Conservation (phyloP, 208 protist species). For the Balamuthia mandrillaris region DNA sequence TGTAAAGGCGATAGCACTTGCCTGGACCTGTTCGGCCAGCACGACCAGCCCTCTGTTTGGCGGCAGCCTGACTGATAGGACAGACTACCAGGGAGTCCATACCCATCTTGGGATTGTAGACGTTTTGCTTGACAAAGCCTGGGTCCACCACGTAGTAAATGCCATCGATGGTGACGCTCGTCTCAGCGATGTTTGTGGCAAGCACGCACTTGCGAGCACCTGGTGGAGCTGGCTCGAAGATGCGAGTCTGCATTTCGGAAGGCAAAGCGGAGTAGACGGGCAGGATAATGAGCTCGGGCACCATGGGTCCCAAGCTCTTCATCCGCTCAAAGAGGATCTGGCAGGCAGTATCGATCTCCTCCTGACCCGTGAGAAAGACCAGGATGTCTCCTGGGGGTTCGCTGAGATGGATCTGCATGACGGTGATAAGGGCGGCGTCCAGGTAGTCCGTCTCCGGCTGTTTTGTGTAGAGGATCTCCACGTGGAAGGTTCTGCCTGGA, state of each 20-base stretch:
- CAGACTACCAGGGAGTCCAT: slow-evolving; percentile 60
- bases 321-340: slow-evolving; percentile 90
- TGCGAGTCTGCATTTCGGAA: slow-evolving; percentile 93
- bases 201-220: slow-evolving; percentile 90
- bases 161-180: slow-evolving; percentile 98
- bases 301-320: slow-evolving; percentile 70
- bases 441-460: slow-evolving; percentile 94
- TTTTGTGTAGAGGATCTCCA: slow-evolving; percentile 87
- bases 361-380: slow-evolving; percentile 98
- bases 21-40: slow-evolving; percentile 70
- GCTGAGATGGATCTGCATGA: slow-evolving; percentile 93
- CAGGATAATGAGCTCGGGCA: slow-evolving; percentile 86
- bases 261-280: slow-evolving; percentile 97
- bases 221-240: slow-evolving; percentile 87
- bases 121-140: slow-evolving; percentile 44
- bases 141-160: slow-evolving; percentile 96
- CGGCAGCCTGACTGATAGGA: slow-evolving; percentile 59
- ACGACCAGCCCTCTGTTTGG: slow-evolving; percentile 71
- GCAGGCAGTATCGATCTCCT: slow-evolving; percentile 96
- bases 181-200: slow-evolving; percentile 99
- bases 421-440: slow-evolving; percentile 91
- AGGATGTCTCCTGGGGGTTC: slow-evolving; percentile 96
- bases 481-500: slow-evolving; percentile 92
- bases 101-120: slow-evolving; percentile 64
- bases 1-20: slow-evolving; percentile 73